These are phyloP conservation scores for Fallopia convolvulus DNA, from an alignment of 148 eudicot genomes.

Conservation along the genomic window DNA sequence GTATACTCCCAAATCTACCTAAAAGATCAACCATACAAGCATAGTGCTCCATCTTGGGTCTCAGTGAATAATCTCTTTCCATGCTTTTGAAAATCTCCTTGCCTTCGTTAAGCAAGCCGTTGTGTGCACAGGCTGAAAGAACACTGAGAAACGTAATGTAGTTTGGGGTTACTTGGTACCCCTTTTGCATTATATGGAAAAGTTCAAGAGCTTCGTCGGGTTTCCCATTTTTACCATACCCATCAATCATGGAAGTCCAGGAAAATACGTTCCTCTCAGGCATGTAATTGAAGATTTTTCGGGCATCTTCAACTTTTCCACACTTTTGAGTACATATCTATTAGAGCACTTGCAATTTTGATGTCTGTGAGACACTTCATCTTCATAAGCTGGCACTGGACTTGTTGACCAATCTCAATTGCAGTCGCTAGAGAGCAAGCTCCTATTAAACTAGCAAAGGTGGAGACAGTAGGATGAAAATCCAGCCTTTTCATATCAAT, in stretches of 20 bases:
- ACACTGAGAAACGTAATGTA: constrained; percentile 71
- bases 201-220: constrained; percentile 59
- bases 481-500: constrained; percentile 54
- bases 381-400: constrained; percentile 59
- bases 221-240: constrained; percentile 81
- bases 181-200: constrained; percentile 44
- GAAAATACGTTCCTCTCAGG: constrained; percentile 63
- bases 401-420: constrained; percentile 62
- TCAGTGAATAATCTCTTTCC: constrained; percentile 58
- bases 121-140: constrained; percentile 77
- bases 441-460: constrained; percentile 77
- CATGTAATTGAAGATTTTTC: constrained; percentile 62
- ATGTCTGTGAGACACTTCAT: constrained; percentile 35
- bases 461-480: constrained; percentile 65
- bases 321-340: constrained; percentile 95
- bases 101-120: constrained; percentile 69
- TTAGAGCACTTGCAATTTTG: constrained; percentile 77
- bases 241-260: constrained; percentile 97
- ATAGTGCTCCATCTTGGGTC: constrained; percentile 88
- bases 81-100: constrained; percentile 59
- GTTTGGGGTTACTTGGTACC: constrained; percentile 35
- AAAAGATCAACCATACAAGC: constrained; percentile 91
- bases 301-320: constrained; percentile 61
- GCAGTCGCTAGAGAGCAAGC: constrained; percentile 67
- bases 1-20: constrained; percentile 66